Base-by-base conservation (phyloP, 2,329 filamentous ascomycete genomes). In the Fusarium continuum region DNA sequence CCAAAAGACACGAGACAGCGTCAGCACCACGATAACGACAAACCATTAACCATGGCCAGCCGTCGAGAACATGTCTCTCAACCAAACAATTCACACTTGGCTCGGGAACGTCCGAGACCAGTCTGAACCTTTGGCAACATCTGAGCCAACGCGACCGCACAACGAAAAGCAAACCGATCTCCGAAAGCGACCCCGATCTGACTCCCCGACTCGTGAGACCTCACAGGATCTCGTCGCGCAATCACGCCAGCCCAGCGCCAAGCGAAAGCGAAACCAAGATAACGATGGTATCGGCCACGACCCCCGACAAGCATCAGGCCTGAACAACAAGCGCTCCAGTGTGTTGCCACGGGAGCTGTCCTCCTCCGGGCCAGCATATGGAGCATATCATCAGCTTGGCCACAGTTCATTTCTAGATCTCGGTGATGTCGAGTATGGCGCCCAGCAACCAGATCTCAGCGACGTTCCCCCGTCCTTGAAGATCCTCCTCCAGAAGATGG, bases 401-500 rank as follows among this genome's bases (percentile, higher is more conserved):
- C n/a, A n/a, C n/a, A n/a, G n/a, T n/a, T n/a, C n/a, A n/a, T n/a
- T n/a, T n/a, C n/a, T n/a, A n/a, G n/a, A n/a, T n/a, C n/a, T n/a
- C n/a, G n/a, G n/a, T n/a, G n/a, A n/a, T n/a, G n/a, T n/a, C n/a
- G n/a, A n/a, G n/a, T n/a, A n/a, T n/a, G n/a, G n/a, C n/a, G n/a
- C n/a, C n/a, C n/a, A n/a, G n/a, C n/a, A n/a, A n/a, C n/a, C n/a
- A n/a, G n/a, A n/a, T n/a, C n/a, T n/a, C n/a, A n/a, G n/a, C n/a
- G n/a, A n/a, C n/a, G n/a, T n/a, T n/a, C n/a, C n/a, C n/a, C 11
- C 28, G 28, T 29, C 28, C 7, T 10, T 34, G 36, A 36, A 29
- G 9, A 41, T 28, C 6, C 47, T 57, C 5, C 48, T 47, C n/a
- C 48, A 58, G 19, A 19, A 29, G 6, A 53, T 57, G 23, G 47